A percentile compares a stretch with the other conserved stretches of the same genome.
Evolutionary conservation across 176 grass and related monocot genomes (phyloP).

Genomic region (Carex scoparia): DNA sequence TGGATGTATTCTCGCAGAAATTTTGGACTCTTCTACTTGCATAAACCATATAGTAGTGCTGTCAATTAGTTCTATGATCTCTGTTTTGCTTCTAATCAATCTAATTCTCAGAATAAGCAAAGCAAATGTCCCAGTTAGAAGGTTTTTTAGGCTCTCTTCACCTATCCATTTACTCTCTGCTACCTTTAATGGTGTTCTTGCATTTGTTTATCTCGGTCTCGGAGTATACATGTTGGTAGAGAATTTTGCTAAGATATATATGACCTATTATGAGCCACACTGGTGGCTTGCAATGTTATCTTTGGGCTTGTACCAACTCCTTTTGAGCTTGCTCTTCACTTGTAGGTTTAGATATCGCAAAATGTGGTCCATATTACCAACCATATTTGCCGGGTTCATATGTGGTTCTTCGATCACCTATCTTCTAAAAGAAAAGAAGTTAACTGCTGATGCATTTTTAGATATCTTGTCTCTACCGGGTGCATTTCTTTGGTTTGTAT

Average conservation of each 20-base stretch:
- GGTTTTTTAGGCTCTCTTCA: constrained; percentile 23
- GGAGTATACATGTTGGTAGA: constrained; percentile 48
- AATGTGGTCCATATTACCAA: constrained; percentile 27
- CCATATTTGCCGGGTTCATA: constrained; percentile 33
- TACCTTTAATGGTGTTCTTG: constrained; percentile 41
- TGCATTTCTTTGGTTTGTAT: constrained; percentile 36
- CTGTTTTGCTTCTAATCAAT: constrained; percentile 28
- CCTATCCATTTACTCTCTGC: constrained; percentile 25
- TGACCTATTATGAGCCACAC: constrained; percentile 22
- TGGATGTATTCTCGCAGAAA: constrained; percentile 26
- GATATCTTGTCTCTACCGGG: constrained; percentile 58
- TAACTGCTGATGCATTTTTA: constrained; percentile 37
- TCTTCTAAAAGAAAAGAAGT: constrained; percentile 29
- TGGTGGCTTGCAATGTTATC: constrained; percentile 49
- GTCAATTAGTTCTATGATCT: constrained; percentile 5
- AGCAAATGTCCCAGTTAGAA: not conserved
- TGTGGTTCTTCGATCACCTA: constrained; percentile 43
- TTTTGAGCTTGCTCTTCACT: constrained; percentile 35
- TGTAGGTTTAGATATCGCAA: constrained; percentile 29
- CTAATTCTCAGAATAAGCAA: constrained; percentile 41
- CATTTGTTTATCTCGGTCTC: constrained; percentile 42
- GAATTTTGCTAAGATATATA: constrained; percentile 14
- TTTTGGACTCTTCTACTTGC: constrained; percentile 62
- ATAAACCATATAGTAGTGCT: constrained; percentile 46
- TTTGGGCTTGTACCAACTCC: constrained; percentile 39